phyloP scores from a whole-genome alignment of 2,329 filamentous ascomycete genomes.

The Fusarium papillatum region DNA sequence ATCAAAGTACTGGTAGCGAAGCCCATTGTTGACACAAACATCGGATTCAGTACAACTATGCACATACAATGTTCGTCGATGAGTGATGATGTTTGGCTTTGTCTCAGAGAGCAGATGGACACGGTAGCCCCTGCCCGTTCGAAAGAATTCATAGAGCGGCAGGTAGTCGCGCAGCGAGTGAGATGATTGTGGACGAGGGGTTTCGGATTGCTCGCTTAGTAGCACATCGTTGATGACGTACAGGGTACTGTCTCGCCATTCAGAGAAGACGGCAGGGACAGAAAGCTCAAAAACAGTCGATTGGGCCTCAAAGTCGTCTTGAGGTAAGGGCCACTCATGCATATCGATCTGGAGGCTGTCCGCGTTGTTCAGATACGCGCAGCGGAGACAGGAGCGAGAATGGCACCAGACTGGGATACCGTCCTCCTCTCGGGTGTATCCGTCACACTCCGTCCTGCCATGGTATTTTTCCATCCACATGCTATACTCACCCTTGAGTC shows the following conservation, averaged over 20 bases:
- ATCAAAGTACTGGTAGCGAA: constrained; percentile 36
- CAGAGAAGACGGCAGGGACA: constrained; percentile 53
- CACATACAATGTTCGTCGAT: not conserved
- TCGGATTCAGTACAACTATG: constrained; percentile 9
- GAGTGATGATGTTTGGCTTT: constrained; percentile 32
- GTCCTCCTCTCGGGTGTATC: not conserved
- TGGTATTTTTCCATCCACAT: no score
- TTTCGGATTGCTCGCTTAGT: no score
- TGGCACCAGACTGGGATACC: constrained; percentile 12
- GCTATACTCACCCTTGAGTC: constrained; percentile 8
- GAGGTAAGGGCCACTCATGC: constrained; percentile 70
- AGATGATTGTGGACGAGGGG: no score
- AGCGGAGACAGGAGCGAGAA: constrained; percentile 51
- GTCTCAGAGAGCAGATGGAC: constrained; percentile 34
- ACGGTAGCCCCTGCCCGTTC: not conserved
- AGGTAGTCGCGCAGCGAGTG: constrained; percentile 22
- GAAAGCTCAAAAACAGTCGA: constrained; percentile 67
- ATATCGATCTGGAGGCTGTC: constrained; percentile 56
- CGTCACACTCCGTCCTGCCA: no score
- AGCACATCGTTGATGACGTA: constrained; percentile 55
- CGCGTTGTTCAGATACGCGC: constrained; percentile 48
- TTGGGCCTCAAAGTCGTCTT: constrained; percentile 48
- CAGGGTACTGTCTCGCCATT: constrained; percentile 64
- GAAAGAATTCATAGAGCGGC: constrained; percentile 3
- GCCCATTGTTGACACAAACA: constrained; percentile 41